Evolutionary conservation across 2,329 filamentous ascomycete genomes (phyloP).

Genomic region (Neocucurbitaria cava): DNA sequence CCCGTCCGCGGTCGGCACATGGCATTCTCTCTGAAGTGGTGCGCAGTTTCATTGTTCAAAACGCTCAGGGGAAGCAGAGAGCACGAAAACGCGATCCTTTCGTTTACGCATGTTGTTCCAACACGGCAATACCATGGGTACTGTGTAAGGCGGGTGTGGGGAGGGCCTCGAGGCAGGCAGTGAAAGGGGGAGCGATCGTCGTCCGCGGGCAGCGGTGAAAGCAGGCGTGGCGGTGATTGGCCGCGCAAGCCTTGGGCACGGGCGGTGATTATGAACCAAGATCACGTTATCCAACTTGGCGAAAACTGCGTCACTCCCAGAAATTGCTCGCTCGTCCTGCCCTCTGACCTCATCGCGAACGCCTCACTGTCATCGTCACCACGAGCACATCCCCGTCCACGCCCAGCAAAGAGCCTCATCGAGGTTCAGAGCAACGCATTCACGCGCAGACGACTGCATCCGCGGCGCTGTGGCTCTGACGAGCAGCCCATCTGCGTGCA

Average conservation of each 20-base stretch:
- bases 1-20: not conserved
- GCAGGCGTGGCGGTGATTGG: slow-evolving; percentile 16
- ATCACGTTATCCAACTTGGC: slow-evolving; percentile 42
- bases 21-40: too few species aligned
- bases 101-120: too few species aligned
- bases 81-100: too few species aligned
- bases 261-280: slow-evolving; percentile 25
- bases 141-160: too few species aligned
- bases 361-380: slow-evolving; percentile 44
- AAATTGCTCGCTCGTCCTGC: slow-evolving; percentile 41
- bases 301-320: slow-evolving; percentile 38
- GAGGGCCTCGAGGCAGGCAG: slow-evolving; percentile 23
- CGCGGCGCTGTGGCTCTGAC: slow-evolving; percentile 8
- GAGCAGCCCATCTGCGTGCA: slow-evolving; percentile 16
- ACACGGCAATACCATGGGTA: too few species aligned
- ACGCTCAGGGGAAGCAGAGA: too few species aligned
- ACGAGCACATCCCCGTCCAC: slow-evolving; percentile 35
- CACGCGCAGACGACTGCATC: slow-evolving; percentile 12
- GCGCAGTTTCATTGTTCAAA: too few species aligned
- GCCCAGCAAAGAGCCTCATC: slow-evolving; percentile 37
- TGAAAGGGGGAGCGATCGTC: slow-evolving; percentile 31
- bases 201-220: slow-evolving; percentile 14
- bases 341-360: slow-evolving; percentile 48
- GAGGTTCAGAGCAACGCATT: slow-evolving; percentile 20
- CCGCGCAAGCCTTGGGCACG: not conserved